Percentiles rank a stretch among this genome's conserved stretches.
These are phyloP conservation scores for Hyaloscypha variabilis DNA, from an alignment of 495 filamentous ascomycete genomes.

Conservation along the genomic window DNA sequence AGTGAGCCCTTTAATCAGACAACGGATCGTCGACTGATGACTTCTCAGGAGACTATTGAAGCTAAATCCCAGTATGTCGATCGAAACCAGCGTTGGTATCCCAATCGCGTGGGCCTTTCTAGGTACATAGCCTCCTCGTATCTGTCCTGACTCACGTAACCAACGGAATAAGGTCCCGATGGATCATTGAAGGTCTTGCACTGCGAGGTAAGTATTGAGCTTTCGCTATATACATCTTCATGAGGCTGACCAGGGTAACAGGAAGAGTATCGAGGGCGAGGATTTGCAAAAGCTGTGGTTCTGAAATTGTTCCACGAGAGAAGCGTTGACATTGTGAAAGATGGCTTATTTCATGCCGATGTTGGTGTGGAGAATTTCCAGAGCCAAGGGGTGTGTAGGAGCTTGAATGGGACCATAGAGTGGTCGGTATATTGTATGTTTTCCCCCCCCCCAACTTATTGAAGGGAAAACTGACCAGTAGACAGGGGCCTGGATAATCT, in stretches of 20 bases:
- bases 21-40: not conserved
- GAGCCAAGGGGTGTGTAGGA: conserved; percentile 46
- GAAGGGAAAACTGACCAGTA: not conserved
- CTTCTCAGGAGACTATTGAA: not conserved
- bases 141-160: conserved; percentile 19
- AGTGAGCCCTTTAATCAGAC: conserved; percentile 16
- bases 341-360: conserved; percentile 45
- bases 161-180: conserved; percentile 35
- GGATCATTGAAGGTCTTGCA: conserved; percentile 38
- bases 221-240: not conserved
- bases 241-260: not conserved
- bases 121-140: conserved; percentile 23
- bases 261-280: conserved; percentile 40
- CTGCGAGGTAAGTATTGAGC: conserved; percentile 35
- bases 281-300: conserved; percentile 47
- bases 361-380: conserved; percentile 41
- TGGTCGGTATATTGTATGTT: conserved; percentile 46
- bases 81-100: not conserved
- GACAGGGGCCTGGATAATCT: not conserved
- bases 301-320: conserved; percentile 43
- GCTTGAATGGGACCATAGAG: conserved; percentile 40
- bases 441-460: not conserved
- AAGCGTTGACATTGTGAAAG: conserved; percentile 39
- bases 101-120: conserved; percentile 45
- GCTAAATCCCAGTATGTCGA: not conserved